These are phyloP conservation scores for Gillenia trifoliata DNA, from an alignment of 306 rosid genomes.

Conservation along the genomic window DNA sequence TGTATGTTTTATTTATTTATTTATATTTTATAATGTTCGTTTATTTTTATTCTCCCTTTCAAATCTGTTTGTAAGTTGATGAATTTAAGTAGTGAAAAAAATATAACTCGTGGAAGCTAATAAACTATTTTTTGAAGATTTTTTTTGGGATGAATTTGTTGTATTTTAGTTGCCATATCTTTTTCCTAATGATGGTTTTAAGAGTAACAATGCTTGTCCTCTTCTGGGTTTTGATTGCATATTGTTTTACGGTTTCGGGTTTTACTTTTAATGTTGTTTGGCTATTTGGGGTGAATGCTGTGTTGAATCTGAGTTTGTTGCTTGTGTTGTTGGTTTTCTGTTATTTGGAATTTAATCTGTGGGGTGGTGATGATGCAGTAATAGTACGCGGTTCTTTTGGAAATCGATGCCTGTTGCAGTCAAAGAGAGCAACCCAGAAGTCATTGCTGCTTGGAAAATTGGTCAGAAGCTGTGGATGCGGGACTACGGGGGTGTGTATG, in stretches of 20 bases:
- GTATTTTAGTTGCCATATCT: not conserved
- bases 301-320: not conserved
- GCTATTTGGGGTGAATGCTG: not conserved
- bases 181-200: not conserved
- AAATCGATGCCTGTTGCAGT: slow-evolving; percentile 59
- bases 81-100: not conserved
- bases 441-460: slow-evolving; percentile 72
- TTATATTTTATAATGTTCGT: not conserved
- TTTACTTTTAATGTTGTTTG: not conserved
- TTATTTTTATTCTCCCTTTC: not conserved
- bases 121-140: not conserved
- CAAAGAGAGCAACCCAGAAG: slow-evolving; percentile 67
- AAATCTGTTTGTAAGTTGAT: not conserved
- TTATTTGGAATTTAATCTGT: slow-evolving; percentile 17
- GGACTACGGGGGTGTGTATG: slow-evolving; percentile 62
- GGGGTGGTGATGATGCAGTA: slow-evolving; percentile 53
- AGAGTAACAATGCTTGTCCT: not conserved
- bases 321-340: not conserved
- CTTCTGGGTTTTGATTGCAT: not conserved
- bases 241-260: not conserved
- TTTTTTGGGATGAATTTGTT: not conserved
- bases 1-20: slow-evolving; percentile 25
- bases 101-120: not conserved
- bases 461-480: slow-evolving; percentile 74
- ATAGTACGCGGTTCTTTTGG: slow-evolving; percentile 90